Conservation (phyloP, 1,139 yeast species). For the Magnusiomyces tetraspermus region DNA sequence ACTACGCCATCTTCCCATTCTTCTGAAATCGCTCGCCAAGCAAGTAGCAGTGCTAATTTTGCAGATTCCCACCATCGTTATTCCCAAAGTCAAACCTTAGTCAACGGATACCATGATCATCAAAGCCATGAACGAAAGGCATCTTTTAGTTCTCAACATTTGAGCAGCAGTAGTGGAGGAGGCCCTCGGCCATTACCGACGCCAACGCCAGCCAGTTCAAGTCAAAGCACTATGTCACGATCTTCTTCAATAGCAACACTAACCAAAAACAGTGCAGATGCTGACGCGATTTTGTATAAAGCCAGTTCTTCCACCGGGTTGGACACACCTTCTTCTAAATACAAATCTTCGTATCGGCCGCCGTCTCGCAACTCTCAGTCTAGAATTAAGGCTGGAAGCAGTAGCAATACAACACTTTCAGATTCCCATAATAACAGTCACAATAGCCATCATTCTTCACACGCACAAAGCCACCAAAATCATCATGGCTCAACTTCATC, state of each 20-base stretch:
- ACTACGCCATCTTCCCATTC: neutral
- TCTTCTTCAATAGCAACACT: neutral
- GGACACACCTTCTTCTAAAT: neutral
- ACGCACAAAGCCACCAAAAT: too few species aligned
- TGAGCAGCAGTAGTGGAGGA: neutral
- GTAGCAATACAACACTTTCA: too few species aligned
- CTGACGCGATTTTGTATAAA: too few species aligned
- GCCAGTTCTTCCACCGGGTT: neutral
- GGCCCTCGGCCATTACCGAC: too few species aligned
- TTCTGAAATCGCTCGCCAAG: neutral
- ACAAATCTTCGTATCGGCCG: neutral
- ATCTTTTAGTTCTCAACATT: neutral
- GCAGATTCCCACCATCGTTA: neutral
- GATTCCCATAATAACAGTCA: neutral
- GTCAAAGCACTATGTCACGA: neutral
- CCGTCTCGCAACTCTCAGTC: neutral
- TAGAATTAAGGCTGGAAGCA: neutral
- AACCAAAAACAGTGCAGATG: too few species aligned
- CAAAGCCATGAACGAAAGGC: neutral
- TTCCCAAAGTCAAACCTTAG: neutral
- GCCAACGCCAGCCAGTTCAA: neutral
- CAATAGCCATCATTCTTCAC: neutral
- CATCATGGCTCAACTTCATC: too few species aligned
- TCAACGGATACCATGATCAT: neutral
- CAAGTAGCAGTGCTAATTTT: neutral